These are phyloP conservation scores for Xylaria sp. DNA, from an alignment of 2,329 filamentous ascomycete species.

Conservation along the genomic window DNA sequence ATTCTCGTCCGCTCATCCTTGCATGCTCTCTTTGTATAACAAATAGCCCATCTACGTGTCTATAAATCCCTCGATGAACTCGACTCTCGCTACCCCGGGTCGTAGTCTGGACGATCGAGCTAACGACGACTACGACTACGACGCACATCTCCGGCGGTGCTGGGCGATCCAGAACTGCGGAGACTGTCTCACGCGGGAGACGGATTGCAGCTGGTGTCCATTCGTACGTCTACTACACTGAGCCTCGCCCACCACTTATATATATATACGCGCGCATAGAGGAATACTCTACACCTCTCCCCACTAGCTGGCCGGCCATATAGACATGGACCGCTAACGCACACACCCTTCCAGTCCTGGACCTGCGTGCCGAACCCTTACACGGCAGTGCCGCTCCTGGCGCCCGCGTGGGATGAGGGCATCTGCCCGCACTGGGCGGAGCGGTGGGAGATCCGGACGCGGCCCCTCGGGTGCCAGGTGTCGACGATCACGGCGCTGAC, in stretches of 20 bases:
- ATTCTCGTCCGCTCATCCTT: too few relatives aligned
- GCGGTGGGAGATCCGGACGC: conserved; percentile 43
- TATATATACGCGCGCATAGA: not conserved
- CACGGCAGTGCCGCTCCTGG: conserved; percentile 47
- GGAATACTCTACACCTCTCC: too few relatives aligned
- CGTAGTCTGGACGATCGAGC: too few relatives aligned
- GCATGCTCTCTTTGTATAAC: too few relatives aligned
- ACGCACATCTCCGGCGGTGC: conserved; percentile 51
- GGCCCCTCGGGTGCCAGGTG: conserved; percentile 41
- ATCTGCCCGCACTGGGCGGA: conserved; percentile 57
- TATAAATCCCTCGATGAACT: too few relatives aligned
- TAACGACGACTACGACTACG: conserved; percentile 16
- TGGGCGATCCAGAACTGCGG: conserved; percentile 55
- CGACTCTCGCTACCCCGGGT: too few relatives aligned
- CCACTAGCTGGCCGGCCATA: not conserved
- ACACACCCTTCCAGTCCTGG: conserved; percentile 45
- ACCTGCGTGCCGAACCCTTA: conserved; percentile 57
- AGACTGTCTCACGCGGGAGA: conserved; percentile 44
- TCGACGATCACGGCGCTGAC: conserved; percentile 43
- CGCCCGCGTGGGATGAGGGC: conserved; percentile 52
- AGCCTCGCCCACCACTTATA: not conserved
- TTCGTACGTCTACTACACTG: conserved; percentile 49
- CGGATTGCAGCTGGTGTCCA: conserved; percentile 56
- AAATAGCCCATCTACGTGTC: too few relatives aligned
- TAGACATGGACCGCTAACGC: not conserved